Base-by-base conservation (phyloP, 1,284 basidiomycete genomes). In the Exobasidium rhododendri region DNA sequence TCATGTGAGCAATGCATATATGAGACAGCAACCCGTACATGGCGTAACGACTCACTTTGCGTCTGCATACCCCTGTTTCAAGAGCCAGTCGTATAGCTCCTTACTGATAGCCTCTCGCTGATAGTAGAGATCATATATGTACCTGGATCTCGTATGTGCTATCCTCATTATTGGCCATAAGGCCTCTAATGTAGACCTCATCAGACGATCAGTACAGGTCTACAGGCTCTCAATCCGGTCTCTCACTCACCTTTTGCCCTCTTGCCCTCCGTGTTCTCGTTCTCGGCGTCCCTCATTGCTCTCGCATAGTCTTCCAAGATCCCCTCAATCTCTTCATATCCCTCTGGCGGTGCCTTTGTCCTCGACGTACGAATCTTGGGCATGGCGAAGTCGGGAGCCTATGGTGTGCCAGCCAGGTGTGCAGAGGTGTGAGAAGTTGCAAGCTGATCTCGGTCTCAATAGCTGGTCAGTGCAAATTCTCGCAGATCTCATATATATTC, bases 151-250 rank as follows among this genome's bases (percentile, higher is more conserved):
- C 10, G 92, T 90, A 81, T 98, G 94, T 13, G 91, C 89, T 80
- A 98, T 92, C 50, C 92, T 88, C 91, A 98, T 97, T 71, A 98
- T 97, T 50, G 94, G 93, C 96, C 96, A 98, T n/a, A 97, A 83
- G 1, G 90, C 89, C 83, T 98, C 96, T 40, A 40, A 10, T n/a
- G n/a, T n/a, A n/a, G n/a, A n/a, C n/a, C n/a, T n/a, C n/a, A n/a
- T n/a, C n/a, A n/a, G n/a, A n/a, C n/a, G n/a, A n/a, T n/a, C n/a
- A n/a, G n/a, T n/a, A n/a, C n/a, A n/a, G n/a, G n/a, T n/a, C n/a
- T n/a, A n/a, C n/a, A n/a, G n/a, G n/a, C n/a, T n/a, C n/a, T n/a
- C n/a, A n/a, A n/a, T n/a, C n/a, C n/a, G n/a, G n/a, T 17, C 35
- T 40, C 35, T 40, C 7, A 10, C 35, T 40, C 35, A 40, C 35